Base-by-base conservation (phyloP, 2,329 filamentous ascomycete genomes). In the Penicillium oxalicum region DNA sequence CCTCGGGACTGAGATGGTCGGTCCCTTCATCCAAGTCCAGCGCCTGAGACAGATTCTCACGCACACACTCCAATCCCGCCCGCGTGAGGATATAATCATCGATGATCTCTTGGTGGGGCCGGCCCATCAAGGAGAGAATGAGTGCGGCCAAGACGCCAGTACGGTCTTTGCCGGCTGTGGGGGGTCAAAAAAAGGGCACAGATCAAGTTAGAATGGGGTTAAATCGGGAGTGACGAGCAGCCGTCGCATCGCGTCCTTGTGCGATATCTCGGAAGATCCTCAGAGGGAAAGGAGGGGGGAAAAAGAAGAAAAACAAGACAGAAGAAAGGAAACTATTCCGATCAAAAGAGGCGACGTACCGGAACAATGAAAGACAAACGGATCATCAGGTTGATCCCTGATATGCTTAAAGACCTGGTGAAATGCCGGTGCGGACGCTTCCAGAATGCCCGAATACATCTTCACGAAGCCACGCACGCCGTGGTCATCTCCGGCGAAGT, bases 101-200 rank as follows among this genome's bases (percentile, higher is more conserved):
- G 0, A 83, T 82, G 26, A 87, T 77, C 1, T 67, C 64, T 7
- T 78, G 71, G 51, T 81, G 74, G 0, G 76, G 67, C 0, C 86
- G 79, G 4, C 80, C 81, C 11, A 81, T 81, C 9, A 88, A 74
- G 25, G 78, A 71, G 24, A 88, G 73, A 2, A 91, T 67, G 13
- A 91, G 60, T 3, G 84, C 86, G 32, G 81, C 79, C n/a, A 89
- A 67, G 3, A 90, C 77, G 2, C 87, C 87, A 0, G 87, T 90
- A 28, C 87, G 77, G 64, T 91, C 87, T 68, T 90, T 91, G n/a
- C 87, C 87, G 0, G 85, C 86, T 3, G 80, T 2, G 80, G 18
- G 18, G 18, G 18, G 18, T 18, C 18, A 18, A 18, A 18, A 18
- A 18, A 18, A 18, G 18, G 18, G 18, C 18, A 18, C 18, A 18